Conservation (phyloP, 768 basidiomycete species). For the Cystobasidium tubakii region DNA sequence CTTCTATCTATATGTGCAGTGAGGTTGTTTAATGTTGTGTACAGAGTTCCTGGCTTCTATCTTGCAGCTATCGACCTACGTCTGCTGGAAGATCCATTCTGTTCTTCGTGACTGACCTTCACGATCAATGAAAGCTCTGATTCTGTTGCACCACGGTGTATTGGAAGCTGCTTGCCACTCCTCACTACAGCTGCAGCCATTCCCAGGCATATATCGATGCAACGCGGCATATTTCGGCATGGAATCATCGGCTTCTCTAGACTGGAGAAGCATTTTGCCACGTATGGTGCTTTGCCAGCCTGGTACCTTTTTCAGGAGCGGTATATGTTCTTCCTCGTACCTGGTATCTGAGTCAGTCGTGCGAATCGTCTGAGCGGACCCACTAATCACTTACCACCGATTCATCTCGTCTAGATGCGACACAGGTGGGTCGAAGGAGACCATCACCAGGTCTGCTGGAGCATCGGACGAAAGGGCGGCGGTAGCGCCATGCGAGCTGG, state of each 20-base stretch:
- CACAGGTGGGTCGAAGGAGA: background rate
- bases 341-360: background rate
- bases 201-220: background rate
- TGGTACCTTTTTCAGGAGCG: background rate
- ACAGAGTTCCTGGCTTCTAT: no score
- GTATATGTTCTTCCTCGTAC: conserved; percentile 18
- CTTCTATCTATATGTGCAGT: no score
- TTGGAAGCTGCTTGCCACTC: background rate
- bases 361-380: no score
- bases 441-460: conserved; percentile 2
- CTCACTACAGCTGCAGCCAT: background rate
- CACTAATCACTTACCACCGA: conserved; percentile 2
- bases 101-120: background rate
- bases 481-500: conserved; percentile 5
- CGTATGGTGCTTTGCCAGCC: conserved; percentile 2
- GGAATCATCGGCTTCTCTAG: background rate
- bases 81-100: conserved; percentile 14
- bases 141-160: background rate
- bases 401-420: conserved; percentile 17
- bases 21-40: no score
- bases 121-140: background rate
- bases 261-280: background rate
- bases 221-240: conserved; percentile 1
- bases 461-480: background rate
- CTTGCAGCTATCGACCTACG: no score